Conservation (phyloP, 2,329 filamentous ascomycete species). For the Colletotrichum sp. region DNA sequence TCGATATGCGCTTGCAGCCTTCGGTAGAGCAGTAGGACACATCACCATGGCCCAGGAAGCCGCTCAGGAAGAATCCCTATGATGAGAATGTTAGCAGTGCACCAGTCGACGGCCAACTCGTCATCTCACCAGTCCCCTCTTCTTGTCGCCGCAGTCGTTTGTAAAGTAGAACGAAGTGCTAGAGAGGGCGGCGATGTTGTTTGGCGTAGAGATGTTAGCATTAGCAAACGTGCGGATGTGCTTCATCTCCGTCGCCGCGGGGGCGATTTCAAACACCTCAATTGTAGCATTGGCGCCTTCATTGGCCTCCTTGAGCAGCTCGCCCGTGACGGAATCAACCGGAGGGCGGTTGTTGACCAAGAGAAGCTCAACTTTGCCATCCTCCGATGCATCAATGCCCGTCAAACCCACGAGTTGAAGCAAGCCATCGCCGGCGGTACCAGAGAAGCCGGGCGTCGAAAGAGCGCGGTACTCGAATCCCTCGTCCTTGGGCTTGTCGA, state of each 20-base stretch:
- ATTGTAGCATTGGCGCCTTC: conserved; percentile 63
- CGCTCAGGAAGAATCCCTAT: conserved; percentile 22
- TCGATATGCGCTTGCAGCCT: conserved; percentile 26
- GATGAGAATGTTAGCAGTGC: not conserved
- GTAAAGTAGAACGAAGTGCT: conserved; percentile 27
- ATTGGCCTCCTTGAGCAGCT: conserved; percentile 65
- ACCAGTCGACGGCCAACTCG: accelerated
- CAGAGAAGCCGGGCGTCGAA: conserved; percentile 29
- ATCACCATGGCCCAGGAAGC: conserved; percentile 29
- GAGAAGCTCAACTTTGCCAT: conserved; percentile 23
- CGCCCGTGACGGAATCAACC: conserved; percentile 25
- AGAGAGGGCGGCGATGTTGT: conserved; percentile 25
- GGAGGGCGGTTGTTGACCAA: conserved; percentile 30
- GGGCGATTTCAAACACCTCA: conserved; percentile 43
- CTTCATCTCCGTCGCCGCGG: conserved; percentile 18
- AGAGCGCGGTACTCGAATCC: conserved; percentile 27
- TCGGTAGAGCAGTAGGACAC: conserved; percentile 29
- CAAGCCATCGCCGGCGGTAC: conserved; percentile 33
- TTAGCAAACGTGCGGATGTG: conserved; percentile 28
- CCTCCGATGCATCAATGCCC: conserved; percentile 27
- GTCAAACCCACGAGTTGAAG: conserved; percentile 34
- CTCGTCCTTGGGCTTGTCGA: conserved; percentile 29
- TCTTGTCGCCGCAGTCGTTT: conserved; percentile 27
- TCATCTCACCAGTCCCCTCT: conserved; percentile 22
- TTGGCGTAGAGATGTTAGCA: conserved; percentile 26